phyloP scores from a whole-genome alignment of 2,329 filamentous ascomycete genomes.

The Xylariaceae sp. region DNA sequence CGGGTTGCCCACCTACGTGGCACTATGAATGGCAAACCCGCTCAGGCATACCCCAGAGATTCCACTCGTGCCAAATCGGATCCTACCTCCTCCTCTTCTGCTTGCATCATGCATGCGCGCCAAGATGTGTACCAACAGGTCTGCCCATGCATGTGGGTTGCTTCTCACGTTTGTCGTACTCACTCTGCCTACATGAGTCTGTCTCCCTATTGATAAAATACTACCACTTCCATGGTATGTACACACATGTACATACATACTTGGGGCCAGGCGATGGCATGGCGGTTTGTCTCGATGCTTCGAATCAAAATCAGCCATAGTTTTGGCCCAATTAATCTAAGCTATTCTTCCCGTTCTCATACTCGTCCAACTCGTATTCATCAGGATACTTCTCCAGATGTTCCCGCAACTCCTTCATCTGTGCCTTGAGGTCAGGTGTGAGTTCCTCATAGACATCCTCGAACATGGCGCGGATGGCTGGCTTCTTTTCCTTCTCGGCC shows the following conservation, averaged over 20 bases:
- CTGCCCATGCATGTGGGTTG: slow-evolving; percentile 1
- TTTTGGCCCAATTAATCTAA: slow-evolving; percentile 36
- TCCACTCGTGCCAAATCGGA: slow-evolving; percentile 3
- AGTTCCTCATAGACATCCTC: slow-evolving; percentile 84
- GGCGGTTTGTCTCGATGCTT: background rate
- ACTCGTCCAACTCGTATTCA: slow-evolving; percentile 79
- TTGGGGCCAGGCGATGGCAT: background rate
- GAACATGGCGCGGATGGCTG: slow-evolving; percentile 67
- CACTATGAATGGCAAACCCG: slow-evolving; percentile 8
- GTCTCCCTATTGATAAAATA: background rate
- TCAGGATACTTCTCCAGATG: slow-evolving; percentile 80
- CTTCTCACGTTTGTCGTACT: background rate
- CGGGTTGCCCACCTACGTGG: slow-evolving; percentile 13
- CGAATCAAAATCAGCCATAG: background rate
- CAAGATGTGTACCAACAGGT: slow-evolving; percentile 11
- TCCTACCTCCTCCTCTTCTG: background rate
- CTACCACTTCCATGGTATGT: background rate
- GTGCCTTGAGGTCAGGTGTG: slow-evolving; percentile 69
- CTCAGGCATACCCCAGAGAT: background rate
- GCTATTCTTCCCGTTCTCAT: slow-evolving; percentile 66
- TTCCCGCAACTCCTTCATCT: slow-evolving; percentile 69
- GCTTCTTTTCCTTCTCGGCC: slow-evolving; percentile 77
- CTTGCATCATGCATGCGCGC: slow-evolving; percentile 16
- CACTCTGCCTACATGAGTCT: background rate
- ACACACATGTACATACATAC: slow-evolving; percentile 1